These are phyloP conservation scores for Pneumocystis canis DNA, from an alignment of 1,139 yeast species.

Conservation along the genomic window DNA sequence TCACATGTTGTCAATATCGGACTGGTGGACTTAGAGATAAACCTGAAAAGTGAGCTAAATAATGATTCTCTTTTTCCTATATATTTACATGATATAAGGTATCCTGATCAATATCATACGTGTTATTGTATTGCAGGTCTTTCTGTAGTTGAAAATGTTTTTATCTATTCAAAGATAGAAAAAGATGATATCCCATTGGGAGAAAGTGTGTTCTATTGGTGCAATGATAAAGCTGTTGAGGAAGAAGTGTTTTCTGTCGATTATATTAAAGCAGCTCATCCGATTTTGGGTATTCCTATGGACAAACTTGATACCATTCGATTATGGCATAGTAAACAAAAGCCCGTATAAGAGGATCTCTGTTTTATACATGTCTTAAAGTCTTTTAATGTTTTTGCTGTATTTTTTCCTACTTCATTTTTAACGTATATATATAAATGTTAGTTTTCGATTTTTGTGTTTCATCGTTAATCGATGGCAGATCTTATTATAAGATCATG, in stretches of 20 bases:
- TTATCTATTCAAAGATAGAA: constrained; percentile 16
- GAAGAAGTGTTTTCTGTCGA: constrained; percentile 16
- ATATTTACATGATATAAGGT: neutral
- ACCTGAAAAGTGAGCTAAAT: constrained; percentile 45
- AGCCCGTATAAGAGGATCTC: neutral
- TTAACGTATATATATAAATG: neutral
- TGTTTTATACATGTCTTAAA: neutral
- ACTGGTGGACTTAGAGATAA: constrained; percentile 76
- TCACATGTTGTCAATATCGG: constrained; percentile 59
- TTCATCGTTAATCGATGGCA: neutral
- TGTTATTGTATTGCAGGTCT: constrained; percentile 72
- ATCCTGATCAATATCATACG: constrained; percentile 78
- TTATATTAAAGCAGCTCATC: constrained; percentile 34
- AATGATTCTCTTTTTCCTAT: neutral
- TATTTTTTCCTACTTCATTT: neutral
- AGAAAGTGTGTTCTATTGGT: constrained; percentile 17
- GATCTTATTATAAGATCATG: neutral
- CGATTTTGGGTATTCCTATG: constrained; percentile 50
- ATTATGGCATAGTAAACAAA: constrained; percentile 6
- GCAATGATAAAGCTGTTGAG: constrained; percentile 18
- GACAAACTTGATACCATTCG: constrained; percentile 24
- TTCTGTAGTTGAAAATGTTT: constrained; percentile 49
- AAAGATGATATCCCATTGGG: constrained; percentile 18
- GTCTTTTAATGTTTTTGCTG: neutral
- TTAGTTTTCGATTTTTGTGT: neutral